Evolutionary conservation across 2,329 filamentous ascomycete genomes (phyloP).

Genomic region (Scytalidium lignicola): DNA sequence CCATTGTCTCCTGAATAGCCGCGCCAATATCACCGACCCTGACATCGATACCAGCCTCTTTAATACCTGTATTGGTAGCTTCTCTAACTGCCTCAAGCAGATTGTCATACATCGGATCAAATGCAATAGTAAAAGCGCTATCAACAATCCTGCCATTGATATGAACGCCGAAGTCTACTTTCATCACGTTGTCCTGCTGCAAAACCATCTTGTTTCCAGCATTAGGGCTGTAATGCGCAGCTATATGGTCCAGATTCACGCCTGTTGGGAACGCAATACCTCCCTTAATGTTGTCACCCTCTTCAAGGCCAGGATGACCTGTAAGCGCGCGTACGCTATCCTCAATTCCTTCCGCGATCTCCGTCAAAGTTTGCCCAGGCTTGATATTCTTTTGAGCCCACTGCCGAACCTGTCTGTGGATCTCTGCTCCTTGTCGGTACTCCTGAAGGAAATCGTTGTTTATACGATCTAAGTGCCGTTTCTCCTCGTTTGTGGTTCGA

Average conservation of each 20-base stretch:
- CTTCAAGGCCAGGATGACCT: constrained; percentile 69
- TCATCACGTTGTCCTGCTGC: constrained; percentile 64
- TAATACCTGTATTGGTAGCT: constrained; percentile 70
- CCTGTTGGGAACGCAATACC: constrained; percentile 87
- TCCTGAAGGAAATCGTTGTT: constrained; percentile 75
- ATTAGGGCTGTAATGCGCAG: constrained; percentile 84
- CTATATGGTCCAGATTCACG: constrained; percentile 77
- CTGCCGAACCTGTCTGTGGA: constrained; percentile 82
- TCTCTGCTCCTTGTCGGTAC: constrained; percentile 79
- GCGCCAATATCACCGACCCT: constrained; percentile 64
- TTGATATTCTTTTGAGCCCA: constrained; percentile 77
- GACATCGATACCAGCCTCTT: constrained; percentile 88
- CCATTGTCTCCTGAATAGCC: constrained; percentile 57
- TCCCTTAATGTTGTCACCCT: constrained; percentile 71
- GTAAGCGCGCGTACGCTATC: constrained; percentile 72
- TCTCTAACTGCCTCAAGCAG: constrained; percentile 62
- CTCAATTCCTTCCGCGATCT: constrained; percentile 85
- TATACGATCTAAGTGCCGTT: constrained; percentile 74
- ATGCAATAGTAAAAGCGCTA: constrained; percentile 65
- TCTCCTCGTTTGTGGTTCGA: constrained; percentile 79
- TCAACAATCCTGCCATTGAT: constrained; percentile 68
- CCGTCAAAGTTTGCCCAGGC: constrained; percentile 73
- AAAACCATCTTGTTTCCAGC: constrained; percentile 74
- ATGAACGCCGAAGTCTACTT: constrained; percentile 68
- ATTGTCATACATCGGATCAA: constrained; percentile 64